Evolutionary conservation across 2,329 filamentous ascomycete species (phyloP).

Genomic region (Pezicula rhizophila): DNA sequence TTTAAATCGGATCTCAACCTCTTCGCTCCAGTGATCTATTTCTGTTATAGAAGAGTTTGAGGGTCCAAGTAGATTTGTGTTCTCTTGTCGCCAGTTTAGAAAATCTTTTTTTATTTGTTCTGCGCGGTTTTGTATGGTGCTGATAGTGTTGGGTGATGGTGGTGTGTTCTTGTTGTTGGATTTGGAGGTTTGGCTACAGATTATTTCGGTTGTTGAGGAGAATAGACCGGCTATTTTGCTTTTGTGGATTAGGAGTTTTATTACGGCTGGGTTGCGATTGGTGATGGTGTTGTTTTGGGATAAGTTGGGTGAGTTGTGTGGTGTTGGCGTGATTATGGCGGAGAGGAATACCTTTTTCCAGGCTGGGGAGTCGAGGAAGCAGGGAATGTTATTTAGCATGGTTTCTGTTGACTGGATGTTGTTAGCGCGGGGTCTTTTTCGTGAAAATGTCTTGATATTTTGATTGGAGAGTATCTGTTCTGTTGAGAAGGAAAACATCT

Average conservation of each 20-base stretch:
- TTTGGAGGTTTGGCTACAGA: slow-evolving; percentile 2
- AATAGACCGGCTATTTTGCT: slow-evolving; percentile 23
- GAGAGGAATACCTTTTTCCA: slow-evolving; percentile 19
- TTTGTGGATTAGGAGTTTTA: slow-evolving; percentile 19
- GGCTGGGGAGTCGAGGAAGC: slow-evolving; percentile 15
- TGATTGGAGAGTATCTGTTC: too few species aligned
- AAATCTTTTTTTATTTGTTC: slow-evolving; percentile 11
- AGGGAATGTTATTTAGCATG: slow-evolving; percentile 16
- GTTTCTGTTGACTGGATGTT: slow-evolving; percentile 17
- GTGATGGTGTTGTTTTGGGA: slow-evolving; percentile 8
- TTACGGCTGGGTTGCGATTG: slow-evolving; percentile 17
- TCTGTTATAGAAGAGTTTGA: background rate
- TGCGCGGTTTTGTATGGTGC: slow-evolving; percentile 1
- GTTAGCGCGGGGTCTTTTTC: too few species aligned
- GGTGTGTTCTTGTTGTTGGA: too few species aligned
- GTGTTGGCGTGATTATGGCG: slow-evolving; percentile 6
- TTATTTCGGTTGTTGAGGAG: slow-evolving; percentile 20
- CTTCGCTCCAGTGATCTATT: background rate
- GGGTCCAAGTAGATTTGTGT: slow-evolving; percentile 2
- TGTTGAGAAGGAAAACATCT: too few species aligned
- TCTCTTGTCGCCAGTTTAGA: slow-evolving; percentile 9
- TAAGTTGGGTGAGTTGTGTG: too few species aligned
- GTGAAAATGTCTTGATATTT: too few species aligned
- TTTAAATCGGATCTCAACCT: slow-evolving; percentile 16
- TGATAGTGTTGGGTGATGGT: background rate